Evolutionary conservation across 441 rosid species (phyloP).

Genomic region (Aquilaria agallochum): DNA sequence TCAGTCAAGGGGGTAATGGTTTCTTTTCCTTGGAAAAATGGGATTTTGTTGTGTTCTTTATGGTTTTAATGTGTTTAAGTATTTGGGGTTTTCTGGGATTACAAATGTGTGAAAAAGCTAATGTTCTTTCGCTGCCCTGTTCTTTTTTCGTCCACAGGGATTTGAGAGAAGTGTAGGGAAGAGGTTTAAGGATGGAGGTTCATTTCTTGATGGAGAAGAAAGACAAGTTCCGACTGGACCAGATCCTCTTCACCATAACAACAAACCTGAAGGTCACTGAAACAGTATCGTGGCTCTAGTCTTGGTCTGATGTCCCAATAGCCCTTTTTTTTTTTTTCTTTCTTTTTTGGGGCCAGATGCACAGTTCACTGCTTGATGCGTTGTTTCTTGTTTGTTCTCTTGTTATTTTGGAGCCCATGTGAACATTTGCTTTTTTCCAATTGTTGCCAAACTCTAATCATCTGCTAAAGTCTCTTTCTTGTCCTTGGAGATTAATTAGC

Average conservation of each 20-base stretch:
- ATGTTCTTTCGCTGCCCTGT: neutral
- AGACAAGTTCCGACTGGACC: constrained; percentile 76
- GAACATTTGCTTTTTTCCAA: no score
- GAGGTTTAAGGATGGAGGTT: constrained; percentile 14
- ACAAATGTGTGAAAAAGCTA: constrained; percentile 3
- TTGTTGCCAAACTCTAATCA: no score
- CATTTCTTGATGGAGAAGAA: constrained; percentile 24
- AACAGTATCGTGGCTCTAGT: neutral
- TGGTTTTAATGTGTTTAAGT: neutral
- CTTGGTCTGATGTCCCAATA: no score
- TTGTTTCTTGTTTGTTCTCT: no score
- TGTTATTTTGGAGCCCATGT: no score
- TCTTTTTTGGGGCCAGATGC: no score
- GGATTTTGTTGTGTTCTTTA: neutral
- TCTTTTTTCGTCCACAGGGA: constrained; percentile 4
- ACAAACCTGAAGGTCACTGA: constrained; percentile 39
- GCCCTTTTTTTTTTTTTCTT: no score
- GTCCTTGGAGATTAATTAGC: no score
- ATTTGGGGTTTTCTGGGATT: neutral
- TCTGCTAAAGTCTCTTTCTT: no score
- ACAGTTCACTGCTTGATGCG: no score
- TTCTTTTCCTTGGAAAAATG: neutral
- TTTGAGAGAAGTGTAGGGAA: constrained; percentile 3
- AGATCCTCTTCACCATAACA: constrained; percentile 74
- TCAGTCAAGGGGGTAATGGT: constrained; percentile 16